Conservation (phyloP, 148 eudicot species). For the Limonium bicolor region DNA sequence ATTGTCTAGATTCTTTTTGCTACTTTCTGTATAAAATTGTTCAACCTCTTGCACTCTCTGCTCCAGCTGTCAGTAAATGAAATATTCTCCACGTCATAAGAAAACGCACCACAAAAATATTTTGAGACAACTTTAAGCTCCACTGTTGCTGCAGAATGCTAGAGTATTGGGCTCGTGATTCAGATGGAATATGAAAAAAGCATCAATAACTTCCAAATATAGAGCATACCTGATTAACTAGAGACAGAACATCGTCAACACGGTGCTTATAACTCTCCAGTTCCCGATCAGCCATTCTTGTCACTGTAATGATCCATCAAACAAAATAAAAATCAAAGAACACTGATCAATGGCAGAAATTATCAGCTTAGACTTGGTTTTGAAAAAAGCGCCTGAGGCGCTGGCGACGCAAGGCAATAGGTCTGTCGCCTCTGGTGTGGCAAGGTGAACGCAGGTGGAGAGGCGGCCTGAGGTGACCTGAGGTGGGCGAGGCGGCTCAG, state of each 20-base stretch:
- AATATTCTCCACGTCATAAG: background rate
- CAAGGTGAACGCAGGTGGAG: too few relatives aligned
- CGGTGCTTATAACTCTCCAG: conserved; percentile 1
- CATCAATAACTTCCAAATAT: background rate
- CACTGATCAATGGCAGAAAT: too few relatives aligned
- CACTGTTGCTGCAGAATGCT: background rate
- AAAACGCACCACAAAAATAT: background rate
- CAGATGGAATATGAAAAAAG: background rate
- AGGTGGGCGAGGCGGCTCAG: too few relatives aligned
- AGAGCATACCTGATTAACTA: background rate
- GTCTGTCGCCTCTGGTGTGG: too few relatives aligned
- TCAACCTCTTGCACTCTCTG: conserved; percentile 55
- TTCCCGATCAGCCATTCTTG: background rate
- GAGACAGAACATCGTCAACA: background rate
- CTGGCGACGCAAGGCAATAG: too few relatives aligned
- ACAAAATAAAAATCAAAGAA: background rate
- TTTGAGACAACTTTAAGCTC: background rate
- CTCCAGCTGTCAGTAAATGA: conserved; percentile 39
- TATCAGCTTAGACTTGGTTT: too few relatives aligned
- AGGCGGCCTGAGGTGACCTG: too few relatives aligned
- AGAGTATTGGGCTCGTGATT: background rate
- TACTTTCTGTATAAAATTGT: conserved; percentile 37
- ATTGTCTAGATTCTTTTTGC: conserved; percentile 24
- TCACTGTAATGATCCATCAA: background rate
- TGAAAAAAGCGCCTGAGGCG: too few relatives aligned